Conservation (phyloP, 176 grass and related monocot genomes). For the Metroxylon sagu region DNA sequence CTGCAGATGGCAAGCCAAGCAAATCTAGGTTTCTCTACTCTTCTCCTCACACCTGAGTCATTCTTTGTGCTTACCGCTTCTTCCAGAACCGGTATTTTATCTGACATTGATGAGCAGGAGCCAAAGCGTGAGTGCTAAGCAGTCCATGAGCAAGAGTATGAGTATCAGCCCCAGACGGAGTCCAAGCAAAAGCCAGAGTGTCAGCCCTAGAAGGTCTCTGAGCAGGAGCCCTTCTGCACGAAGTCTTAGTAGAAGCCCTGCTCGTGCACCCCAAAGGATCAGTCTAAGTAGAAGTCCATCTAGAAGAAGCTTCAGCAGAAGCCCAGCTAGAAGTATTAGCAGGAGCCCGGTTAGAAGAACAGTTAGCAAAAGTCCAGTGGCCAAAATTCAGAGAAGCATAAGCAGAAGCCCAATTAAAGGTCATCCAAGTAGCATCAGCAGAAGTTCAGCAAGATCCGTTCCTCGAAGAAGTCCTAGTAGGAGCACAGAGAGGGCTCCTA, state of each 20-base stretch:
- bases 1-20: slow-evolving; percentile 44
- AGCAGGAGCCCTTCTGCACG: slow-evolving; percentile 36
- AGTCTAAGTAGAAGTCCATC: slow-evolving; percentile 24
- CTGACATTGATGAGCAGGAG: slow-evolving; percentile 76
- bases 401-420: slow-evolving; percentile 65
- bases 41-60: slow-evolving; percentile 37
- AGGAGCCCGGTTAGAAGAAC: slow-evolving; percentile 38
- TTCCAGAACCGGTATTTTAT: slow-evolving; percentile 46
- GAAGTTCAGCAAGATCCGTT: slow-evolving; percentile 51
- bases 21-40: slow-evolving; percentile 78
- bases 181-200: slow-evolving; percentile 30
- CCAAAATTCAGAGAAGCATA: slow-evolving; percentile 9
- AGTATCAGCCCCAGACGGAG: slow-evolving; percentile 83
- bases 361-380: slow-evolving; percentile 41
- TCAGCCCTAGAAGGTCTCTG: slow-evolving; percentile 29
- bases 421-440: slow-evolving; percentile 32
- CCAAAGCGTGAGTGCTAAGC: slow-evolving; percentile 58
- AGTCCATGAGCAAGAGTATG: slow-evolving; percentile 94
- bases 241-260: slow-evolving; percentile 40
- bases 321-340: slow-evolving; percentile 37
- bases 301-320: slow-evolving; percentile 39
- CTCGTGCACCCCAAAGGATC: slow-evolving; percentile 20
- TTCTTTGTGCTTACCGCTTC: slow-evolving; percentile 53
- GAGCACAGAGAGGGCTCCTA: slow-evolving; percentile 35
- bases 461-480: slow-evolving; percentile 45